Conservation (phyloP, 805 yeast species). For the Myxozyma melibiosi region DNA sequence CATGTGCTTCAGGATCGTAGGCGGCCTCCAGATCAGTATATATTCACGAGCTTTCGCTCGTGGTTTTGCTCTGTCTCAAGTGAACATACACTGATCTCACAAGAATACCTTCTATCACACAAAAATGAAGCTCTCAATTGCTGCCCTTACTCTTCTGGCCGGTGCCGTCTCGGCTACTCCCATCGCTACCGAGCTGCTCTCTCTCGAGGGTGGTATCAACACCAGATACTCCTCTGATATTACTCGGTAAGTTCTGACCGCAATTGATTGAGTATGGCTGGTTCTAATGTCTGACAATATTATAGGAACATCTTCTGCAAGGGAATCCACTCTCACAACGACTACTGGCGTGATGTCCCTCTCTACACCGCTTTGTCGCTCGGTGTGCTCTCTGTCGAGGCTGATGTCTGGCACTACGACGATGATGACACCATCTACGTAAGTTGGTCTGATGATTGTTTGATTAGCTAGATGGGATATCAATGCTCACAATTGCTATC, state of each 20-base stretch:
- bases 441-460: not conserved
- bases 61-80: not conserved
- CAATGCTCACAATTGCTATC: conserved; percentile 46
- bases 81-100: not conserved
- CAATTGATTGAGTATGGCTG: not conserved
- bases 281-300: not conserved
- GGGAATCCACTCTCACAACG: conserved; percentile 59
- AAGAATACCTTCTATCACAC: not conserved
- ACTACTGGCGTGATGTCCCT: conserved; percentile 53
- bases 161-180: conserved; percentile 26
- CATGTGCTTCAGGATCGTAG: too few relatives aligned
- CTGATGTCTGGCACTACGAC: conserved; percentile 56
- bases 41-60: too few relatives aligned
- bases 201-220: conserved; percentile 15
- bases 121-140: conserved; percentile 21
- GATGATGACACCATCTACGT: conserved; percentile 42
- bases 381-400: conserved; percentile 57
- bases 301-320: conserved; percentile 41
- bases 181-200: conserved; percentile 15
- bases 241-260: conserved; percentile 17
- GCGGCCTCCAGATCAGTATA: too few relatives aligned
- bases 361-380: conserved; percentile 51
- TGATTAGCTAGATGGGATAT: not conserved
- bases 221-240: conserved; percentile 28
- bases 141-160: conserved; percentile 15